These are phyloP conservation scores for Colletotrichum spaethianum DNA, from an alignment of 2,329 filamentous ascomycete species.

Conservation along the genomic window DNA sequence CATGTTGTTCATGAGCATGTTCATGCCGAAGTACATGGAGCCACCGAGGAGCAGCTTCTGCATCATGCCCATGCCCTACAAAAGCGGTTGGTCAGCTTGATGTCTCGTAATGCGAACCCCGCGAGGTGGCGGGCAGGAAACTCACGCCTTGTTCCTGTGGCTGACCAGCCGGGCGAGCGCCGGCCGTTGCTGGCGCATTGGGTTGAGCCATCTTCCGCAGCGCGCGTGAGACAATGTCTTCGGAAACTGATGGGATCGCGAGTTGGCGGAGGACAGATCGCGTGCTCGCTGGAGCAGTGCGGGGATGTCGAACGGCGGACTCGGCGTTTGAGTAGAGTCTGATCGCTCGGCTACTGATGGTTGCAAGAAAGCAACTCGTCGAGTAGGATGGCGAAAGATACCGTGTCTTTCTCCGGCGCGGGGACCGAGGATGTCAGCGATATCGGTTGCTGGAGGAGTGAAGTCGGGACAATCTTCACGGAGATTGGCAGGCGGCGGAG, in stretches of 20 bases:
- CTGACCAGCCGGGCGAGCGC: slow-evolving; percentile 17
- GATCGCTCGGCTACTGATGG: slow-evolving; percentile 23
- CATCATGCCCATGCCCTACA: slow-evolving; percentile 55
- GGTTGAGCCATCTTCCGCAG: slow-evolving; percentile 28
- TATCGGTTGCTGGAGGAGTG: slow-evolving; percentile 33
- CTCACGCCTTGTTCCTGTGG: slow-evolving; percentile 42
- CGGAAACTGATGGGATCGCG: not conserved
- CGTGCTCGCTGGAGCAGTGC: slow-evolving; percentile 18
- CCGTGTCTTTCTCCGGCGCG: slow-evolving; percentile 31
- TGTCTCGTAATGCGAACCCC: slow-evolving; percentile 10
- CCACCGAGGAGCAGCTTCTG: slow-evolving; percentile 66
- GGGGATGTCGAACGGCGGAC: slow-evolving; percentile 19
- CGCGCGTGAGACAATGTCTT: slow-evolving; percentile 1
- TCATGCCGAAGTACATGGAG: slow-evolving; percentile 71
- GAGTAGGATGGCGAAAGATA: slow-evolving; percentile 16
- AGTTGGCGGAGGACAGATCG: slow-evolving; percentile 26
- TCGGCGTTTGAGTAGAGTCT: slow-evolving; percentile 8
- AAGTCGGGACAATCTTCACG: slow-evolving; percentile 12
- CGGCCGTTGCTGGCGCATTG: slow-evolving; percentile 31
- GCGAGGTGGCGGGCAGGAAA: not conserved
- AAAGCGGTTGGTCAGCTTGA: slow-evolving; percentile 12
- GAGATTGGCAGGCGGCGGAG: slow-evolving; percentile 4
- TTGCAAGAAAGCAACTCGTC: slow-evolving; percentile 20
- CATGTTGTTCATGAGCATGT: slow-evolving; percentile 70
- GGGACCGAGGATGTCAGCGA: slow-evolving; percentile 21